Evolutionary conservation across 805 yeast genomes (phyloP).

Genomic region (Suhomyces emberorum): DNA sequence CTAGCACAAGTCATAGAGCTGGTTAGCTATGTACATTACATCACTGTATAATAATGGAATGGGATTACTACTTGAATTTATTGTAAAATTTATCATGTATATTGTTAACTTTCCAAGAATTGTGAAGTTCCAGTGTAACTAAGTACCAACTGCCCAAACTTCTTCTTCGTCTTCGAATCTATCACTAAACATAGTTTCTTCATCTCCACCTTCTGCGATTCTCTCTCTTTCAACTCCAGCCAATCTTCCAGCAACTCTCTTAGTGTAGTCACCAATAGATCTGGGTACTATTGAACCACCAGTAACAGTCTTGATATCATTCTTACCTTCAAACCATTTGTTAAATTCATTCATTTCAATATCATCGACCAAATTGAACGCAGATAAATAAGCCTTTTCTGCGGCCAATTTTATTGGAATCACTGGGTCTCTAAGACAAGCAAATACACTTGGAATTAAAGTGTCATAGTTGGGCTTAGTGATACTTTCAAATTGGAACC

Average conservation of each 20-base stretch:
- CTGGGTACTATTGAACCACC: conserved; percentile 56
- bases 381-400: conserved; percentile 77
- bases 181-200: conserved; percentile 79
- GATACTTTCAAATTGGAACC: conserved; percentile 50
- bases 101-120: too few relatives aligned
- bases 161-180: conserved; percentile 82
- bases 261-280: conserved; percentile 83
- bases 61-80: too few relatives aligned
- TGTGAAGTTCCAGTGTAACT: too few relatives aligned
- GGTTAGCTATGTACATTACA: neutral
- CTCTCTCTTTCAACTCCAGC: conserved; percentile 87
- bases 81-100: too few relatives aligned
- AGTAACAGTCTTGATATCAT: conserved; percentile 39
- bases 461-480: conserved; percentile 52
- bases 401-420: conserved; percentile 94
- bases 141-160: conserved; percentile 82
- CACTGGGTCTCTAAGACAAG: conserved; percentile 79
- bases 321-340: conserved; percentile 56
- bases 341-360: conserved; percentile 50
- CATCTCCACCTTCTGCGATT: conserved; percentile 86
- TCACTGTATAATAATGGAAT: neutral
- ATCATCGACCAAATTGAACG: conserved; percentile 73
- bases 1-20: neutral
- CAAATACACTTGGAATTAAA: conserved; percentile 71
- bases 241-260: conserved; percentile 83